These are phyloP conservation scores for Ramalina intermedia DNA, from an alignment of 495 filamentous ascomycete species.

Conservation along the genomic window DNA sequence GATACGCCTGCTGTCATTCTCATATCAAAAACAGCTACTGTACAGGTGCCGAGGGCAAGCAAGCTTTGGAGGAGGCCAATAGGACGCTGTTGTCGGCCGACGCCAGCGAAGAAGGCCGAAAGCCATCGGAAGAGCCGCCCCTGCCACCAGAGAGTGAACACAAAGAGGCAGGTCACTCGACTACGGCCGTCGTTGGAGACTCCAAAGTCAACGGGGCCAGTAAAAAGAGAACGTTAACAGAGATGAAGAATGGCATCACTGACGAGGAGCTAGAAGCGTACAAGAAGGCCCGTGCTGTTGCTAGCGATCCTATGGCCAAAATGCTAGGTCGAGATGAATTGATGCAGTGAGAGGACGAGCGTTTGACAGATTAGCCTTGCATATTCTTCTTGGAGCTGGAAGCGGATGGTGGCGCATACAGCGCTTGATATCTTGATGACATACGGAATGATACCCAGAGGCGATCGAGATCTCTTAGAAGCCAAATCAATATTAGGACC, in stretches of 20 bases:
- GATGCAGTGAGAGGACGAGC: constrained; percentile 12
- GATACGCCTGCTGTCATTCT: constrained; percentile 92
- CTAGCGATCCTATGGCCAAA: constrained; percentile 75
- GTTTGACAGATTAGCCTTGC: not conserved
- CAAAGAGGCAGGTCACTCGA: constrained; percentile 7
- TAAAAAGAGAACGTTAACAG: constrained; percentile 44
- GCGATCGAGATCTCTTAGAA: no score
- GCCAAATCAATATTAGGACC: no score
- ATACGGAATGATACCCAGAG: not conserved
- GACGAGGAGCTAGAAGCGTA: constrained; percentile 78
- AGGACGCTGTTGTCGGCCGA: constrained; percentile 20
- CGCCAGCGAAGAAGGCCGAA: constrained; percentile 13
- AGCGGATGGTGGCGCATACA: not conserved
- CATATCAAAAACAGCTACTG: constrained; percentile 93
- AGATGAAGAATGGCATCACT: constrained; percentile 59
- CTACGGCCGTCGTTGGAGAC: constrained; percentile 6
- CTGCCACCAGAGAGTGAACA: constrained; percentile 18
- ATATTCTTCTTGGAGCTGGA: not conserved
- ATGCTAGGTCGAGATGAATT: constrained; percentile 49
- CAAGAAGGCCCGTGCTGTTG: constrained; percentile 50
- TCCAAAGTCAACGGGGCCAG: constrained; percentile 15
- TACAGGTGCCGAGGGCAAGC: constrained; percentile 73
- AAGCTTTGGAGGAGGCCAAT: constrained; percentile 54
- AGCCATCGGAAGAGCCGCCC: constrained; percentile 29
- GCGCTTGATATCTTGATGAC: not conserved